These are phyloP conservation scores for Pseudozyma sp. DNA, from an alignment of 1,284 basidiomycete genomes.

Conservation along the genomic window DNA sequence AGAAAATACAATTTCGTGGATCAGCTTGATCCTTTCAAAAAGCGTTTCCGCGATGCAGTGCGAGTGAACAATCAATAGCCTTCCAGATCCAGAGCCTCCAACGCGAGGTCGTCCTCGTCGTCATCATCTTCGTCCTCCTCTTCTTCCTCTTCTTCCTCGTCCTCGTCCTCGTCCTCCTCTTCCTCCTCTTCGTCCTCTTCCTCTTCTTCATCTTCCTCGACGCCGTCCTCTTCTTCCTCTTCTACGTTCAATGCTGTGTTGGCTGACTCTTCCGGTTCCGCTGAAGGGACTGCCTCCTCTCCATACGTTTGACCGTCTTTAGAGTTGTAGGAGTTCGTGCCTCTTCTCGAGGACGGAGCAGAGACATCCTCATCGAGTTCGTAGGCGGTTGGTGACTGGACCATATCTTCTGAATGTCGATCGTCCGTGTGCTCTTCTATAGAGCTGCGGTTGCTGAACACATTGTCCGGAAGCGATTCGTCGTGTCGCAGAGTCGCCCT, in stretches of 20 bases:
- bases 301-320: not conserved
- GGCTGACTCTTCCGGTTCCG: not conserved
- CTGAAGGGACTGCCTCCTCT: not conserved
- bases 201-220: not conserved
- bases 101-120: constrained; percentile 98
- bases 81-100: constrained; percentile 91
- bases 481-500: not conserved
- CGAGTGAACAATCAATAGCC: constrained; percentile 25
- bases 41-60: no score
- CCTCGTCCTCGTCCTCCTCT: constrained; percentile 34
- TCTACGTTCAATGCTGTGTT: not conserved
- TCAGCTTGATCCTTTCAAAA: no score
- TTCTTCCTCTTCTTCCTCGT: constrained; percentile 43
- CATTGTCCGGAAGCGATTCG: not conserved
- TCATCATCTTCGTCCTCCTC: constrained; percentile 79
- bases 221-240: not conserved
- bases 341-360: not conserved
- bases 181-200: constrained; percentile 7
- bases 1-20: not conserved
- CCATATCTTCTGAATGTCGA: not conserved
- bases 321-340: not conserved
- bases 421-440: not conserved
- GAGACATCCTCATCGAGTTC: not conserved
- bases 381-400: constrained; percentile 4
- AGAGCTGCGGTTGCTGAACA: not conserved